A percentile compares a stretch with the other conserved stretches of the same genome.
Conservation (phyloP, 2,329 filamentous ascomycete species). For the Paracorniculantispora psalliotae region DNA sequence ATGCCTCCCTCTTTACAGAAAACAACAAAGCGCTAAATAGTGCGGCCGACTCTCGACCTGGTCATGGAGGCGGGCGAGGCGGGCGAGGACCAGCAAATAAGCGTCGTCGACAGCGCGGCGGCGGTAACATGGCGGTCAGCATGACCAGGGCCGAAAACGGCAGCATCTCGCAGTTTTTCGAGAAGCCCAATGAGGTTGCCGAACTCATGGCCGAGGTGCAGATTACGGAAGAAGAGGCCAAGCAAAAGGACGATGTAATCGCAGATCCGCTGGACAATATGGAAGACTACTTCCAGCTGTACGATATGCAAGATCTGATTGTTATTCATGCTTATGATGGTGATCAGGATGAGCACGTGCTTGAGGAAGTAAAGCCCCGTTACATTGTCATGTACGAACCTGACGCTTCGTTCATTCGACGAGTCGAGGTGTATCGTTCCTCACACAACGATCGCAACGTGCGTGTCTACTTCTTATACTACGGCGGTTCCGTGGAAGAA, state of each 20-base stretch:
- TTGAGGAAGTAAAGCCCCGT: constrained; percentile 87
- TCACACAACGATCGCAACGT: constrained; percentile 88
- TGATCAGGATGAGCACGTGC: constrained; percentile 91
- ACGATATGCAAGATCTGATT: constrained; percentile 83
- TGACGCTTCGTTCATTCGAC: constrained; percentile 86
- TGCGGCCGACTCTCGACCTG: constrained; percentile 52
- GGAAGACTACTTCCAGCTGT: constrained; percentile 88
- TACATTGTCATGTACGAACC: constrained; percentile 99
- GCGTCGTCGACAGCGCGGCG: constrained; percentile 76
- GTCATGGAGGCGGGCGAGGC: constrained; percentile 45
- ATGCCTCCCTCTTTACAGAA: constrained; percentile 69
- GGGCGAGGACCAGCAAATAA: constrained; percentile 73
- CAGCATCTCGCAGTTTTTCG: constrained; percentile 71
- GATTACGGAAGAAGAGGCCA: constrained; percentile 70
- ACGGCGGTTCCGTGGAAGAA: constrained; percentile 90
- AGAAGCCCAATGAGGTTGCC: constrained; percentile 76
- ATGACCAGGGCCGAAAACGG: constrained; percentile 65
- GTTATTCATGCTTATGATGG: constrained; percentile 92
- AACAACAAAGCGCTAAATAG: constrained; percentile 72
- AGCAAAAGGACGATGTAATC: constrained; percentile 70
- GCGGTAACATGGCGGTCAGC: constrained; percentile 54
- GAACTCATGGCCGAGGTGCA: constrained; percentile 77
- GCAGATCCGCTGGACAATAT: constrained; percentile 79
- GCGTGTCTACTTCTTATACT: constrained; percentile 94
- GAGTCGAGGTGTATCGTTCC: constrained; percentile 92